Conservation (phyloP, 2,329 filamentous ascomycete species). For the Penicillium sp. region DNA sequence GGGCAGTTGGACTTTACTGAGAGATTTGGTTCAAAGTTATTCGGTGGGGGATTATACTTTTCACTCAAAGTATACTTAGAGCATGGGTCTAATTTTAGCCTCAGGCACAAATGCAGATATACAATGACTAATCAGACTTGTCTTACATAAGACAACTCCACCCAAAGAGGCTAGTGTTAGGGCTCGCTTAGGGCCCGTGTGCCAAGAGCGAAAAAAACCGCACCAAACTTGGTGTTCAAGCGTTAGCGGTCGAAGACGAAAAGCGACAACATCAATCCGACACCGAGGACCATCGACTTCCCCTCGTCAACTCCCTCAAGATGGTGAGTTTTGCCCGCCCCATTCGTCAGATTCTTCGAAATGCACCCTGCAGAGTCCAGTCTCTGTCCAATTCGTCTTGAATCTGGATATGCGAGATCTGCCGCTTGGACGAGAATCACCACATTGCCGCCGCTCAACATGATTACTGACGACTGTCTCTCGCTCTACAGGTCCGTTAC, state of each 20-base stretch:
- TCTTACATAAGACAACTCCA: slow-evolving; percentile 6
- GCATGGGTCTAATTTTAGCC: neutral
- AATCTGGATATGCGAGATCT: slow-evolving; percentile 9
- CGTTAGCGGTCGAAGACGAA: slow-evolving; percentile 35
- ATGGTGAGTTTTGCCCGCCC: slow-evolving; percentile 40
- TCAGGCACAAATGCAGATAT: neutral
- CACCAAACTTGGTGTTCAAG: slow-evolving; percentile 35
- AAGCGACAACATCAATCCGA: slow-evolving; percentile 40
- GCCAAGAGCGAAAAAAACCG: slow-evolving; percentile 42
- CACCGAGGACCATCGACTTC: slow-evolving; percentile 41
- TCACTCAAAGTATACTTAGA: no score
- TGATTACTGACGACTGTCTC: slow-evolving; percentile 30
- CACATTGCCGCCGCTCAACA: slow-evolving; percentile 10
- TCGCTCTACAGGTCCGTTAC: slow-evolving; percentile 75
- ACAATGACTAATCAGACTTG: slow-evolving; percentile 3
- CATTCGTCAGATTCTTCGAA: slow-evolving; percentile 8
- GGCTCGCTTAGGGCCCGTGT: slow-evolving; percentile 40
- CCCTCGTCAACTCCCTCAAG: slow-evolving; percentile 44
- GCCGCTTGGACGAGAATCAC: slow-evolving; percentile 8
- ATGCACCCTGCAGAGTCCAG: slow-evolving; percentile 9
- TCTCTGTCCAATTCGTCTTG: slow-evolving; percentile 11
- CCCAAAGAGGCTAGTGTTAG: slow-evolving; percentile 36
- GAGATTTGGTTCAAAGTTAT: neutral
- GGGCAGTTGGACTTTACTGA: neutral
- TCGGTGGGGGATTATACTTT: no score